Percentiles rank a stretch among this genome's conserved stretches.
These are phyloP conservation scores for Pichia cephalocereana DNA, from an alignment of 805 yeast species.

Conservation along the genomic window DNA sequence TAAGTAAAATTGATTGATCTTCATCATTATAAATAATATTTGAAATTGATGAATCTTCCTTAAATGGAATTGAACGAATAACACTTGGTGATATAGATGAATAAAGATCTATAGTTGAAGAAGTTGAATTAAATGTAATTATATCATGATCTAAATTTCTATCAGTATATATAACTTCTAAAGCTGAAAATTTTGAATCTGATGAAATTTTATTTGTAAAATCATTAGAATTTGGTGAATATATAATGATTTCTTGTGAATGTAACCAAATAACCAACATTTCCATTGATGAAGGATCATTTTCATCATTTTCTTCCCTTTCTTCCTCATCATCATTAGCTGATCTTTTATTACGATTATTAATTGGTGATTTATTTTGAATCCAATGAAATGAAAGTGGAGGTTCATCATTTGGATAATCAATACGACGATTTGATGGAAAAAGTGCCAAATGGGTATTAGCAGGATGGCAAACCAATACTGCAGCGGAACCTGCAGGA, in stretches of 20 bases:
- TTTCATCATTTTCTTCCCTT: not conserved
- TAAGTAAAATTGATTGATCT: constrained; percentile 1
- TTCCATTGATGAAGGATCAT: not conserved
- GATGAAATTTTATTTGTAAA: constrained; percentile 29
- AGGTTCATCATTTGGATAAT: constrained; percentile 32
- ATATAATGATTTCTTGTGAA: constrained; percentile 33
- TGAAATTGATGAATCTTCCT: constrained; percentile 10
- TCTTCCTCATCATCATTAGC: not conserved
- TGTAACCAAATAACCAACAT: not conserved
- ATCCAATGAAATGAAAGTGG: constrained; percentile 33
- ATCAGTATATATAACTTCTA: constrained; percentile 15
- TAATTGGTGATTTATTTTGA: constrained; percentile 3
- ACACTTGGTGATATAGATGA: constrained; percentile 17
- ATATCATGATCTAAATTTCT: constrained; percentile 13
- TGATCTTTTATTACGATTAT: constrained; percentile 19
- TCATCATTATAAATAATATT: not conserved
- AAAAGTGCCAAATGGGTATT: not conserved
- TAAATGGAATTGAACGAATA: constrained; percentile 9
- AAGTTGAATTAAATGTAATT: constrained; percentile 24
- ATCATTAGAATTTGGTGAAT: constrained; percentile 35
- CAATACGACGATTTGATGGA: constrained; percentile 47
- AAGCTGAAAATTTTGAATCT: constrained; percentile 19
- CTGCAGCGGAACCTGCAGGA: not conserved
- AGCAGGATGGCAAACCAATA: not conserved
- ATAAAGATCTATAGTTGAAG: constrained; percentile 18